Evolutionary conservation across 2,329 filamentous ascomycete species (phyloP).

Genomic region (Colletotrichum paranaense): DNA sequence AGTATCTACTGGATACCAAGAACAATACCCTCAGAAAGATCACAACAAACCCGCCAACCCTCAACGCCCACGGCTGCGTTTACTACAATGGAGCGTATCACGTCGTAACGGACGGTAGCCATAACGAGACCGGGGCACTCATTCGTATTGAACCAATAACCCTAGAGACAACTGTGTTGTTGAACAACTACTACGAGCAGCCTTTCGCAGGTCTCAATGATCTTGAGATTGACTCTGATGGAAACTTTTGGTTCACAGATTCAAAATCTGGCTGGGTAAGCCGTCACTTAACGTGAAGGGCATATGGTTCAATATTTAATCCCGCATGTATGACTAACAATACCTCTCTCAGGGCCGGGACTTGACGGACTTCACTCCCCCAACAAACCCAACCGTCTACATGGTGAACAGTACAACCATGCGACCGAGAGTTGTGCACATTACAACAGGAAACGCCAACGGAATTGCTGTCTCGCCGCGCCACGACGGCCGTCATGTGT

Average conservation of each 20-base stretch:
- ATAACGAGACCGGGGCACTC: not conserved
- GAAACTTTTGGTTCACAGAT: slow-evolving; percentile 12
- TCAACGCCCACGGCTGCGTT: not conserved
- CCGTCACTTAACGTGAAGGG: not conserved
- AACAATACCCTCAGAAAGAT: slow-evolving; percentile 11
- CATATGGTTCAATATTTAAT: no score
- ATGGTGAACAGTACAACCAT: slow-evolving; percentile 14
- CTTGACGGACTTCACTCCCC: not conserved
- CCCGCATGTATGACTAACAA: not conserved
- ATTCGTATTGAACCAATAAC: not conserved
- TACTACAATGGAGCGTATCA: slow-evolving; percentile 7
- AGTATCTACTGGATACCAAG: slow-evolving; percentile 7
- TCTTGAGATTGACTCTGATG: slow-evolving; percentile 9
- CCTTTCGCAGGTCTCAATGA: slow-evolving; percentile 12
- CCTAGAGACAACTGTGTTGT: not conserved
- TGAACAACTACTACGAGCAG: slow-evolving; percentile 17
- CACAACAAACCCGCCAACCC: not conserved
- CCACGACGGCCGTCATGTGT: not conserved
- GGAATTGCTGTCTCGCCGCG: not conserved
- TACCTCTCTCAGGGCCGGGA: not conserved
- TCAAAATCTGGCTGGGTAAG: slow-evolving; percentile 1
- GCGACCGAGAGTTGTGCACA: slow-evolving; percentile 7
- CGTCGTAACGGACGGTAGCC: slow-evolving; percentile 6
- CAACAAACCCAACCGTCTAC: slow-evolving; percentile 4
- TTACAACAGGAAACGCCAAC: slow-evolving; percentile 12